phyloP scores from a whole-genome alignment of 2,329 filamentous ascomycete genomes.

The Alternaria incomplexa region DNA sequence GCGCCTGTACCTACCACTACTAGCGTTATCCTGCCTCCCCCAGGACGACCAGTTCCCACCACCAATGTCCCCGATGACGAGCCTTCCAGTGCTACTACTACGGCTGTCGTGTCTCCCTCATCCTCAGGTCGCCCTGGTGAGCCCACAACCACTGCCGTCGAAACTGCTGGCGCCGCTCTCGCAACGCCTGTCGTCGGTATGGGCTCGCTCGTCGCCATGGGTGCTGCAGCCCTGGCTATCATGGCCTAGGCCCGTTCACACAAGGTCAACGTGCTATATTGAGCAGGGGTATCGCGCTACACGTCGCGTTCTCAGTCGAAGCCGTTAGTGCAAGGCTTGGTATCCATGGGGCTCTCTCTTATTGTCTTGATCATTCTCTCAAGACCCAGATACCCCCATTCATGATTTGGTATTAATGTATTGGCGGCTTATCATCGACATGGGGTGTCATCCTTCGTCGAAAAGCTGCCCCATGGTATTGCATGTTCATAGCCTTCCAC shows the following conservation, averaged over 20 bases:
- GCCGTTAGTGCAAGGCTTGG: slow-evolving; percentile 14
- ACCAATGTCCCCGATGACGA: neutral
- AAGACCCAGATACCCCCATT: neutral
- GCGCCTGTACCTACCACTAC: slow-evolving; percentile 9
- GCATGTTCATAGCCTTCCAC: slow-evolving; percentile 22
- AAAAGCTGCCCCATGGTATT: slow-evolving; percentile 17
- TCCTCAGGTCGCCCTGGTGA: slow-evolving; percentile 15
- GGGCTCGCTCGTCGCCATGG: slow-evolving; percentile 29
- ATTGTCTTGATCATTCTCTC: slow-evolving; percentile 9
- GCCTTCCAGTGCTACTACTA: neutral
- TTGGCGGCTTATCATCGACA: slow-evolving; percentile 15
- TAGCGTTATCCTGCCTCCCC: slow-evolving; percentile 11
- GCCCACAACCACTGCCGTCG: slow-evolving; percentile 11
- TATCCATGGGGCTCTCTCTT: slow-evolving; percentile 4
- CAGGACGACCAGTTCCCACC: slow-evolving; percentile 8
- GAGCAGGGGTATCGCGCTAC: neutral
- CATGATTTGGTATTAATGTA: slow-evolving; percentile 10
- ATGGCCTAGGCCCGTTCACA: slow-evolving; percentile 19
- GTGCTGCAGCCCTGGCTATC: slow-evolving; percentile 27
- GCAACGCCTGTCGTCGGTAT: slow-evolving; percentile 24
- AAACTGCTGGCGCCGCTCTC: slow-evolving; percentile 26
- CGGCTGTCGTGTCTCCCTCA: slow-evolving; percentile 2
- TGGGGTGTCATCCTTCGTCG: slow-evolving; percentile 9
- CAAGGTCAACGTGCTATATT: neutral
- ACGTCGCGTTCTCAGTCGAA: slow-evolving; percentile 5